Conservation (phyloP, 1,139 yeast genomes). For the Taiozyma sp. region DNA sequence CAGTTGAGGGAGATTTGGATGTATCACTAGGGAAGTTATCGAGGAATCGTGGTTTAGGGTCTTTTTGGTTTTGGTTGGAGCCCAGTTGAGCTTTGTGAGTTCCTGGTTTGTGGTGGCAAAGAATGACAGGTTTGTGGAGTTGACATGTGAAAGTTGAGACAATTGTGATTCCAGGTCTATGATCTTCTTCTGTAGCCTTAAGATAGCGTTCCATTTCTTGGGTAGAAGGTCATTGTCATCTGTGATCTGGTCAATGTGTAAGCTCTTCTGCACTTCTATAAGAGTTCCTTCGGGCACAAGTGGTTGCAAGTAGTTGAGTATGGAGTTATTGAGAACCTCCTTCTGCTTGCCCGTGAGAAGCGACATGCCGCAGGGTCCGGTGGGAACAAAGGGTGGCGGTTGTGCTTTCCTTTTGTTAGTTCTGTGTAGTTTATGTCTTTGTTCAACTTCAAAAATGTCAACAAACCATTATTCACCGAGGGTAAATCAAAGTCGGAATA, state of each 20-base stretch:
- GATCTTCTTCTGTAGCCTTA: slow-evolving; percentile 72
- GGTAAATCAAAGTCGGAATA: background rate
- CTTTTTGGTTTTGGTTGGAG: slow-evolving; percentile 55
- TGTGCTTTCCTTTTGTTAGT: background rate
- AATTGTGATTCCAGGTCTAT: slow-evolving; percentile 44
- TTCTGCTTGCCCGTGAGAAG: slow-evolving; percentile 47
- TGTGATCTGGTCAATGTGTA: slow-evolving; percentile 13
- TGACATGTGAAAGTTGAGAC: slow-evolving; percentile 15
- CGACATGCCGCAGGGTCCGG: slow-evolving; percentile 18
- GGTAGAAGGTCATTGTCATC: slow-evolving; percentile 49
- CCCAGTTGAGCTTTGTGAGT: slow-evolving; percentile 51
- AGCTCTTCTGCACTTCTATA: slow-evolving; percentile 10
- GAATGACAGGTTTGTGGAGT: slow-evolving; percentile 11
- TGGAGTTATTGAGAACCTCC: slow-evolving; percentile 50
- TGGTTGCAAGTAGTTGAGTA: slow-evolving; percentile 49
- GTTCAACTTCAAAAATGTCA: background rate
- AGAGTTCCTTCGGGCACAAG: slow-evolving; percentile 14
- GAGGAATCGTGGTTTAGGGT: slow-evolving; percentile 56
- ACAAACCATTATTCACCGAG: background rate
- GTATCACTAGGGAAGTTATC: slow-evolving; percentile 63
- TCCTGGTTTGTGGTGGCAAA: slow-evolving; percentile 13
- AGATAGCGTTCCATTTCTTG: slow-evolving; percentile 86
- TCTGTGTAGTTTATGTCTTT: background rate
- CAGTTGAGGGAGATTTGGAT: slow-evolving; percentile 64
- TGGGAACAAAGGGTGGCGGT: background rate